A percentile compares a stretch with the other conserved stretches of the same genome.
Conservation (phyloP, 345 rosid species). For the Barbarea vulgaris region DNA sequence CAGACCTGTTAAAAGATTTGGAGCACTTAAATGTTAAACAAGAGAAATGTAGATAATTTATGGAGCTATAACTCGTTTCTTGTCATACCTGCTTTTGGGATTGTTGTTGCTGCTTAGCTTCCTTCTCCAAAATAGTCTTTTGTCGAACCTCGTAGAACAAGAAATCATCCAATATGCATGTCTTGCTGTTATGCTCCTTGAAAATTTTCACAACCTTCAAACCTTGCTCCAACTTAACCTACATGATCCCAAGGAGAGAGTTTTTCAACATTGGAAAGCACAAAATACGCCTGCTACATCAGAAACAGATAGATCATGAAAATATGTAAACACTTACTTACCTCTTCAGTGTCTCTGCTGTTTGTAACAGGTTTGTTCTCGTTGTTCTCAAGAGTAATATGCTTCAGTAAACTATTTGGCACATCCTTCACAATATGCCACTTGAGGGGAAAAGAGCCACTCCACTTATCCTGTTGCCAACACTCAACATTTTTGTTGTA, state of each 20-base stretch:
- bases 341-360: slow-evolving; percentile 92
- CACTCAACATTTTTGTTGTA: slow-evolving; percentile 63
- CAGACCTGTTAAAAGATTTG: slow-evolving; percentile 36
- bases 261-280: neutral
- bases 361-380: slow-evolving; percentile 90
- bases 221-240: slow-evolving; percentile 62
- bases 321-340: slow-evolving; percentile 25
- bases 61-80: neutral
- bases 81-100: slow-evolving; percentile 51
- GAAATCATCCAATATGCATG: slow-evolving; percentile 87
- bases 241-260: neutral
- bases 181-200: slow-evolving; percentile 69
- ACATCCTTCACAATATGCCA: slow-evolving; percentile 88
- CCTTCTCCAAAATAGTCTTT: slow-evolving; percentile 76
- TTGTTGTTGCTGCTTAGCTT: slow-evolving; percentile 80
- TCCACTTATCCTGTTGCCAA: slow-evolving; percentile 95
- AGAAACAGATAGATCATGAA: neutral
- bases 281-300: neutral
- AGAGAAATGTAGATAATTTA: neutral
- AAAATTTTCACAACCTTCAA: slow-evolving; percentile 64
- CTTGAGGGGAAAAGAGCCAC: slow-evolving; percentile 77
- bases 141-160: slow-evolving; percentile 78
- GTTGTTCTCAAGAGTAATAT: slow-evolving; percentile 78
- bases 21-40: neutral
- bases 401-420: slow-evolving; percentile 74